phyloP scores from a whole-genome alignment of 306 rosid species.

The Comarum palustre region DNA sequence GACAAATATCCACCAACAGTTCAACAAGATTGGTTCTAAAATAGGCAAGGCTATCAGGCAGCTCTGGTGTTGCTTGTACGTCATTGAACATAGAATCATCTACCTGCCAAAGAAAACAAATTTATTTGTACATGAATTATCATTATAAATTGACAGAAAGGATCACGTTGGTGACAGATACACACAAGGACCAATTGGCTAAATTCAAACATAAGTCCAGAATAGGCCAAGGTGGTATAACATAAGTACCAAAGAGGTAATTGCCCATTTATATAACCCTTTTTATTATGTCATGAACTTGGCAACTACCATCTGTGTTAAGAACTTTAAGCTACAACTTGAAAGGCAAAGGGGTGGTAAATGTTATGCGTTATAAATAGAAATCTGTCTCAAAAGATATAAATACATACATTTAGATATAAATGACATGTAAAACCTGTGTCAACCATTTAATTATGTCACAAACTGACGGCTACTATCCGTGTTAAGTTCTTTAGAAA shows the following conservation, averaged over 20 bases:
- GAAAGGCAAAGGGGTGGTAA: neutral
- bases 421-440: too few relatives aligned
- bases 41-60: conserved; percentile 84
- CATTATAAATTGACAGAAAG: neutral
- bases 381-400: neutral
- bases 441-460: neutral
- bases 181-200: neutral
- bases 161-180: neutral
- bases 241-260: neutral
- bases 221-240: neutral
- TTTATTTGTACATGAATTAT: conserved; percentile 15
- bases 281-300: neutral
- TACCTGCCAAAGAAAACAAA: conserved; percentile 60
- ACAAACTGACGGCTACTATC: neutral
- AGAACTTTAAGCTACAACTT: neutral
- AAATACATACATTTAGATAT: neutral
- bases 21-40: conserved; percentile 84
- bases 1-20: conserved; percentile 91
- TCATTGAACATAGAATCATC: conserved; percentile 61
- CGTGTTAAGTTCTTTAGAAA: neutral
- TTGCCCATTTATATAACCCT: neutral
- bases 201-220: neutral
- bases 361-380: neutral
- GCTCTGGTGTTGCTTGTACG: conserved; percentile 66
- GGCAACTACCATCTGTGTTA: neutral